Evolutionary conservation across 495 filamentous ascomycete genomes (phyloP).

Genomic region (Penicillium soppii): DNA sequence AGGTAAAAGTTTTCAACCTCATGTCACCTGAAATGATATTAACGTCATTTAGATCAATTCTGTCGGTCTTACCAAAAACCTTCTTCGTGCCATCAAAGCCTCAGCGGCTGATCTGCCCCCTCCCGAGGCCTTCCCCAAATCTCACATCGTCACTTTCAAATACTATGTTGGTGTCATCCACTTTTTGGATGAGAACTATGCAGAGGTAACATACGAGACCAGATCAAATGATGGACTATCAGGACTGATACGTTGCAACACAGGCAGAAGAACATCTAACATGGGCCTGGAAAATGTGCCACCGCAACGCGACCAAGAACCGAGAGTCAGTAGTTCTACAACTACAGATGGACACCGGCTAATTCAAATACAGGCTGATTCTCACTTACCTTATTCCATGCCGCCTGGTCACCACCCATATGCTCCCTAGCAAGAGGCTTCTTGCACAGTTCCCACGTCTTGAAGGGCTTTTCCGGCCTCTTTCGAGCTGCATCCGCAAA

Average conservation of each 20-base stretch:
- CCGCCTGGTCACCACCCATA: conserved; percentile 82
- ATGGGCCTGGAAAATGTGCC: conserved; percentile 74
- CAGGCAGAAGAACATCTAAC: conserved; percentile 80
- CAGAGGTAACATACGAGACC: conserved; percentile 48
- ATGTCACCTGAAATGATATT: not conserved
- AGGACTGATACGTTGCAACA: not conserved
- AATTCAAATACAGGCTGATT: conserved; percentile 62
- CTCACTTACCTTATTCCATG: conserved; percentile 95
- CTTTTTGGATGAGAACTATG: conserved; percentile 92
- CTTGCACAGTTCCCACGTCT: conserved; percentile 76
- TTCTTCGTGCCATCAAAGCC: conserved; percentile 76
- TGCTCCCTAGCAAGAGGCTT: conserved; percentile 68
- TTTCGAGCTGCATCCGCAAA: conserved; percentile 71
- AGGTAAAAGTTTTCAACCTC: conserved; percentile 38
- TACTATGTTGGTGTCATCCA: conserved; percentile 89
- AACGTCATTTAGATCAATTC: conserved; percentile 62
- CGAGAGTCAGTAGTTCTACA: conserved; percentile 62
- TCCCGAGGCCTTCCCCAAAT: conserved; percentile 72
- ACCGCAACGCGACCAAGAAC: conserved; percentile 67
- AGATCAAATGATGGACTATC: conserved; percentile 15
- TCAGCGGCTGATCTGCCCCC: conserved; percentile 73
- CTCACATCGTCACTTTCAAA: conserved; percentile 93
- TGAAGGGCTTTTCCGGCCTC: conserved; percentile 71
- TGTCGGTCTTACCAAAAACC: conserved; percentile 84
- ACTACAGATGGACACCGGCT: conserved; percentile 46